These are phyloP conservation scores for Colletotrichum tropicicola DNA, from an alignment of 2,329 filamentous ascomycete species.

Conservation along the genomic window DNA sequence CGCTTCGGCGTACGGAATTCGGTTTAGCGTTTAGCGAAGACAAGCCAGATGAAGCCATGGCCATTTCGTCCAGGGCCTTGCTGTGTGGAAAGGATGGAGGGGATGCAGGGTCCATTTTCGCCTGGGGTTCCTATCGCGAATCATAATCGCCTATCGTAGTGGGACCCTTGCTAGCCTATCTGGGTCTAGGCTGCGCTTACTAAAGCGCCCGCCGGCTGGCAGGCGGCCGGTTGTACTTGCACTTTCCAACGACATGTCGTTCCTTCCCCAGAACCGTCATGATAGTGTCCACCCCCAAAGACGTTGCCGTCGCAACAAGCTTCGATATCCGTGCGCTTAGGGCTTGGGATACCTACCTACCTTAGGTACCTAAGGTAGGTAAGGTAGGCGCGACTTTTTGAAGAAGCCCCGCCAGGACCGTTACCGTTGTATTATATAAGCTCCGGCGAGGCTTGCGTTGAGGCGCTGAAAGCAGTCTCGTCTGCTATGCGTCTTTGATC, in stretches of 20 bases:
- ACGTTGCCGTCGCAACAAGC: background rate
- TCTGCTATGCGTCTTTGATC: no score
- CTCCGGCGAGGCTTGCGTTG: no score
- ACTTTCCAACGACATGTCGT: constrained; percentile 22
- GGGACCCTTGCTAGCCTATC: background rate
- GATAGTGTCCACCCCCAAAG: no score
- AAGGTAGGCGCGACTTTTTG: no score
- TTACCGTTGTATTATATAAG: no score
- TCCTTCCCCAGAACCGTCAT: background rate
- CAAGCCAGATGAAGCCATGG: background rate
- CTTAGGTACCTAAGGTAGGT: no score
- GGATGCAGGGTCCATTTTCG: background rate
- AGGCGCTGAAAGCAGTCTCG: no score
- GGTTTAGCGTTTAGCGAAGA: no score
- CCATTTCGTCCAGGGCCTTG: background rate
- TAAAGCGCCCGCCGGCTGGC: background rate
- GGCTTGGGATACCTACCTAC: no score
- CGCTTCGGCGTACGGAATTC: no score
- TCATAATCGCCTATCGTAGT: background rate
- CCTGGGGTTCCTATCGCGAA: background rate
- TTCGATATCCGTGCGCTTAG: background rate
- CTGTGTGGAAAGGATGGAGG: background rate
- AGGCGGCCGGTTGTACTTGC: background rate
- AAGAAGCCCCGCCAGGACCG: no score
- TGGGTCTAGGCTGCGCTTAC: constrained; percentile 6